Evolutionary conservation across 2,329 filamentous ascomycete species (phyloP).

Genomic region (Monosporascus sp.): DNA sequence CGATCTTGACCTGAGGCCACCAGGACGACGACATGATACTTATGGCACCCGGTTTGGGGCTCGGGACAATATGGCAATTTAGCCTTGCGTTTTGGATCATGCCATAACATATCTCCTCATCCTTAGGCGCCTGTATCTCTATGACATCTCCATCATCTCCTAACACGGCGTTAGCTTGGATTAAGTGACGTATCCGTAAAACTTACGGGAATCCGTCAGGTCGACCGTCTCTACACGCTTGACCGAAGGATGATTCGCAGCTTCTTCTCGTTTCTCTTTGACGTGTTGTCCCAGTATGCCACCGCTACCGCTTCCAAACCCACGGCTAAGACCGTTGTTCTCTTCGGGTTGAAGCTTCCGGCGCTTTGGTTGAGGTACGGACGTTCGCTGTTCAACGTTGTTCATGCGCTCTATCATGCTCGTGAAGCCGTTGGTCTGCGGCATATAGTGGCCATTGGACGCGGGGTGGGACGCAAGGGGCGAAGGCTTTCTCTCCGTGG

Average conservation of each 20-base stretch:
- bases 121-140: conserved; percentile 53
- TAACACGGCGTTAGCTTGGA: conserved; percentile 19
- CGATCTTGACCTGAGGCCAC: conserved; percentile 72
- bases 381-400: conserved; percentile 62
- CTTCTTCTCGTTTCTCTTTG: conserved; percentile 51
- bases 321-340: conserved; percentile 34
- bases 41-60: conserved; percentile 58
- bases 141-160: conserved; percentile 53
- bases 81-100: conserved; percentile 64
- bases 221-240: conserved; percentile 46
- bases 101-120: conserved; percentile 76
- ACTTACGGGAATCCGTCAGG: conserved; percentile 45
- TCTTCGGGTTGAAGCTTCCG: conserved; percentile 50
- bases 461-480: conserved; percentile 7
- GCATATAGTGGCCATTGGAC: conserved; percentile 7
- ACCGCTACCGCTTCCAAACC: conserved; percentile 42
- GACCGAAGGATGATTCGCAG: conserved; percentile 19
- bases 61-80: conserved; percentile 63
- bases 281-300: conserved; percentile 63
- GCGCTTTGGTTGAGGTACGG: conserved; percentile 58
- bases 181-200: conserved; percentile 31
- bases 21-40: conserved; percentile 52
- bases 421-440: conserved; percentile 40
- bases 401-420: conserved; percentile 71
- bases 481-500: conserved; percentile 10